Evolutionary conservation across 2,329 filamentous ascomycete genomes (phyloP), one percentile per base, ranked within the genome.

Genomic region (Fusarium anthophilum): DNA sequence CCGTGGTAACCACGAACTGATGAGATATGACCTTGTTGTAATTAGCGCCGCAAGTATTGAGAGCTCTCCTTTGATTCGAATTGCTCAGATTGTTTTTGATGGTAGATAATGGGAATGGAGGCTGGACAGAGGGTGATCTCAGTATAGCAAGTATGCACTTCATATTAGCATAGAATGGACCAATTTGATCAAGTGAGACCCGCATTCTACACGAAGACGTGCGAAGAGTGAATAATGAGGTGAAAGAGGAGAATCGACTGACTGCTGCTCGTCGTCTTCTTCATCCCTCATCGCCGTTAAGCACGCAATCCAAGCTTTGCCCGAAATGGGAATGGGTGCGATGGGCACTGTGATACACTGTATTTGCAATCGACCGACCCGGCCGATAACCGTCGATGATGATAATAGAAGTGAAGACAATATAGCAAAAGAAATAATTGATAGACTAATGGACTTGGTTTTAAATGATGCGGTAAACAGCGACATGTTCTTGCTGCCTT

Each of bases 301-400:
- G 63, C 73, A 75, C 73, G 73, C 73, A 73, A 75, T 75, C 38
- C 37, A 22, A 57, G 56, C 73, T 71, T 68, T 70, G 51, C 73
- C 47, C 44, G 39, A 73, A 70, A 28, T 32, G 56, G 73, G 43
- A 64, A 24, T n/a, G 1, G 0, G 70, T 73, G 51, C 14, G n/a
- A 24, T 0, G 13, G 9, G 20, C 70, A 73, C 70, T 69, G 70
- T 73, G 1, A 17, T 24, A 26, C 38, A 68, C 66, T 67, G 65
- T 62, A 48, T 38, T 53, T 35, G 55, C 53, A 43, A 68, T 59
- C 38, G 66, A 73, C 69, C 72, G 69, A 48, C 62, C 73, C 69
- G 72, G 70, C 72, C 73, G 73, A 59, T 38, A 56, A 55, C 48
- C 43, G 48, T 41, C 13, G 30, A 55, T 30, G 20, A 50, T 28